Conservation (phyloP, 2,329 filamentous ascomycete genomes). For the Colletotrichum paranaense region DNA sequence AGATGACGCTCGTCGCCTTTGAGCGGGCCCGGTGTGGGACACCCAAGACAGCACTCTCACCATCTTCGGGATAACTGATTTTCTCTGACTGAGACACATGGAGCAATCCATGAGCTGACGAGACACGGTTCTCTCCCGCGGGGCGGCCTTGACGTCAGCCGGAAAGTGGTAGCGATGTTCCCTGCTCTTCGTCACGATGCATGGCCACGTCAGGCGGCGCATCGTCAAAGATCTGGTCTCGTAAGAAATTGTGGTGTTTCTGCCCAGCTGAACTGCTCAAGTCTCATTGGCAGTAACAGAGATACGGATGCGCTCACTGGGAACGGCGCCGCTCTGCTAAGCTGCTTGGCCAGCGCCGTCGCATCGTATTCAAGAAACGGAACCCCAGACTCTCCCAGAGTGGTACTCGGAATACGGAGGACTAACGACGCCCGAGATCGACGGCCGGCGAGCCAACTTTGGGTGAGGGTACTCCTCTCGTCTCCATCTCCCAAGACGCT, state of each 20-base stretch:
- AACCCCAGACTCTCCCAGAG: not conserved
- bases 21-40: not conserved
- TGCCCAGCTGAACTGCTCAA: not conserved
- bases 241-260: not conserved
- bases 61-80: not conserved
- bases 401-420: constrained; percentile 3
- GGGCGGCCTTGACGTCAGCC: constrained; percentile 13
- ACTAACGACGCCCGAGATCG: constrained; percentile 11
- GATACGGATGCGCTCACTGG: not conserved
- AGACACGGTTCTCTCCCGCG: not conserved
- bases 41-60: not conserved
- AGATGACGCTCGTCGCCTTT: not conserved
- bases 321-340: not conserved
- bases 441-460: not conserved
- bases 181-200: constrained; percentile 11
- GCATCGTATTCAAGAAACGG: not conserved
- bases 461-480: not conserved
- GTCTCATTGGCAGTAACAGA: not conserved
- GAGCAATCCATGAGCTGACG: not conserved
- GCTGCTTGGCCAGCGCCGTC: not conserved
- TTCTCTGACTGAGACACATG: not conserved
- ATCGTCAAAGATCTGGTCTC: not conserved
- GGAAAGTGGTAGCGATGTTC: not conserved
- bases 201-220: constrained; percentile 14
- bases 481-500: not conserved